Evolutionary conservation across 768 basidiomycete species (phyloP).

Genomic region (Tricholoma matsutake): DNA sequence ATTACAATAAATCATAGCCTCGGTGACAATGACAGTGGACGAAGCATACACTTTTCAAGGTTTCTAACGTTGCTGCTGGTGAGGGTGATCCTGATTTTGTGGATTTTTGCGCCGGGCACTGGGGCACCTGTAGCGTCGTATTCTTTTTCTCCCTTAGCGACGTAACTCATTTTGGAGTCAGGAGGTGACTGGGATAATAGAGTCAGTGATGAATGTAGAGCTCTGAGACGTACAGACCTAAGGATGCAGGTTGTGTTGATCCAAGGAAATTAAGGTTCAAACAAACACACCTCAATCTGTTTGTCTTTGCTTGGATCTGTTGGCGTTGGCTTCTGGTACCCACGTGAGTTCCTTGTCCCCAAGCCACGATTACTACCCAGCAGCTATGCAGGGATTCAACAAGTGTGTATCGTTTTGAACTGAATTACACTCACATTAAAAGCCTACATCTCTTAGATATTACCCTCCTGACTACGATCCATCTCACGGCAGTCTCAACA

Average conservation of each 20-base stretch:
- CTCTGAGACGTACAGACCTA: conserved; percentile 33
- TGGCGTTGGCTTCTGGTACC: neutral
- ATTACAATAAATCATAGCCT: neutral
- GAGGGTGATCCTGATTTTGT: conserved; percentile 99
- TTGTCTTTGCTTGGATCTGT: neutral
- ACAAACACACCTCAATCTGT: neutral
- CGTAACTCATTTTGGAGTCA: conserved; percentile 95
- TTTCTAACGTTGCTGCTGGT: conserved; percentile 98
- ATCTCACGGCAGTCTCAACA: conserved; percentile 66
- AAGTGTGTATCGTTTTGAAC: conserved; percentile 28
- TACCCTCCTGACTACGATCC: conserved; percentile 52
- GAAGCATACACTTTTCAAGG: conserved; percentile 89
- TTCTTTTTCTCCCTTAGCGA: conserved; percentile 98
- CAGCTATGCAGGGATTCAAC: conserved; percentile 46
- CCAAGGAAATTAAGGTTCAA: conserved; percentile 5
- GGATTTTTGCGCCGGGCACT: conserved; percentile 86
- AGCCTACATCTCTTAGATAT: conserved; percentile 30
- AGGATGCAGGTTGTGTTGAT: conserved; percentile 26
- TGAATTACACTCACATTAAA: neutral
- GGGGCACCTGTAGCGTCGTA: conserved; percentile 91
- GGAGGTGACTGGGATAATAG: conserved; percentile 62
- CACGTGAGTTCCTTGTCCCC: neutral
- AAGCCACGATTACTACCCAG: neutral
- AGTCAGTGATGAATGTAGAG: conserved; percentile 7
- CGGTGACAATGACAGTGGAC: neutral